Conservation (phyloP, 768 basidiomycete genomes). For the Naganishia vishniacii region DNA sequence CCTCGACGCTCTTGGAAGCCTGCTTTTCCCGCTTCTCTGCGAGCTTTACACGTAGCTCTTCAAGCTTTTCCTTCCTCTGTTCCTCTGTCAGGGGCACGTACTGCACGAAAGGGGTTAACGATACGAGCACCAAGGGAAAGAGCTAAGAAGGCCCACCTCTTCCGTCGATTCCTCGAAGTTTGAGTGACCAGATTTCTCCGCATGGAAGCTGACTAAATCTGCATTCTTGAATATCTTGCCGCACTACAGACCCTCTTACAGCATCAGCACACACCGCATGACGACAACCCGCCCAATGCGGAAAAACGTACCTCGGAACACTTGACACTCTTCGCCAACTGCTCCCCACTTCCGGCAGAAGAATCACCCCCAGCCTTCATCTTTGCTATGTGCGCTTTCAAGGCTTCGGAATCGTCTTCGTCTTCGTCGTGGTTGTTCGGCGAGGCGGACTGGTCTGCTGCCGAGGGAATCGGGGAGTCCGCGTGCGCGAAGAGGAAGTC, state of each 20-base stretch:
- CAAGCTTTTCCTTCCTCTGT: slow-evolving; percentile 75
- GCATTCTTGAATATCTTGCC: slow-evolving; percentile 80
- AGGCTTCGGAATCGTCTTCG: slow-evolving; percentile 56
- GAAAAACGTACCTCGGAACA: slow-evolving; percentile 31
- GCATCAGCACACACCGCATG: no score
- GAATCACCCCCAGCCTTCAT: slow-evolving; percentile 51
- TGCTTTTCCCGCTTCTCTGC: slow-evolving; percentile 70
- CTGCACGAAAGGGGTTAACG: slow-evolving; percentile 51
- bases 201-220: slow-evolving; percentile 83
- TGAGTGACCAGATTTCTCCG: slow-evolving; percentile 90
- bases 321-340: slow-evolving; percentile 30
- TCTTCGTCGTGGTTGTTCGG: slow-evolving; percentile 63
- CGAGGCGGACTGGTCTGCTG: slow-evolving; percentile 47
- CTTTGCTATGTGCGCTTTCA: slow-evolving; percentile 49
- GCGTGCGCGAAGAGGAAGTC: slow-evolving; percentile 81
- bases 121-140: background rate
- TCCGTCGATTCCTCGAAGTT: slow-evolving; percentile 94
- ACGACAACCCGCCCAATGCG: no score
- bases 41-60: slow-evolving; percentile 73
- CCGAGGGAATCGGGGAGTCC: slow-evolving; percentile 63
- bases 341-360: slow-evolving; percentile 12
- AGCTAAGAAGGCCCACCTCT: slow-evolving; percentile 57
- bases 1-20: slow-evolving; percentile 66
- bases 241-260: no score
- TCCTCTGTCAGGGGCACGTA: slow-evolving; percentile 93